Evolutionary conservation across 2,329 filamentous ascomycete species (phyloP), one percentile per base, ranked within the genome.

Genomic region (Penicillium oxalicum): DNA sequence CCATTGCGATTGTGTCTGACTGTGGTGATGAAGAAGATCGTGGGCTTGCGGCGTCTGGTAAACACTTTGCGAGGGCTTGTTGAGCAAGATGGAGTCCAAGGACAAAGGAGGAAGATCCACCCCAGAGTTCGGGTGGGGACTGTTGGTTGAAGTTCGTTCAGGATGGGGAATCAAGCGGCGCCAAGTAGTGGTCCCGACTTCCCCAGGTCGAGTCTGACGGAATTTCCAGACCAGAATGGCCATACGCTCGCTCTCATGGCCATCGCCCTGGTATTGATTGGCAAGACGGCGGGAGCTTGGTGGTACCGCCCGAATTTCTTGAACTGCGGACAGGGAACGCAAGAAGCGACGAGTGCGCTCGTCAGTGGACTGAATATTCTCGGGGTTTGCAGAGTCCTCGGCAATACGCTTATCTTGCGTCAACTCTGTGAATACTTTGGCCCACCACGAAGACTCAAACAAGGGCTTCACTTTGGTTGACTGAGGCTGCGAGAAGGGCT

Each of bases 191-290:
- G 66, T 70, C 28, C 70, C 71, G 25, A 67, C 66, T 48, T 72
- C 65, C 5, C 62, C 63, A 12, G 62, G 59, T 5, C 62, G 58
- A n/a, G 70, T 70, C 54, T 73, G 67, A 5, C 68, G 69, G 57
- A 76, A 76, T 44, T 69, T 72, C 73, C 73, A 76, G 13, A 73
- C 62, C 11, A 76, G 50, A 39, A 75, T 65, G 2, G 70, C 70
- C 61, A 74, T 69, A 26, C 69, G 61, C 52, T 69, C 67, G 37
- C 63, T 62, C 39, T 67, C 61, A 13, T 61, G 61, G 9, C 51
- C 53, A n/a, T 59, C 56, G 8, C 51, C 47, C 33, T 56, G 52
- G 47, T 61, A 63, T 29, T 60, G 59, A 36, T 56, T 63, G 1
- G 65, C 61, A 9, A 64, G 48, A 7, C 63, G 58, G 5, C 58